phyloP scores from a whole-genome alignment of 257 asterid species.

The Salvia miltiorrhiza region DNA sequence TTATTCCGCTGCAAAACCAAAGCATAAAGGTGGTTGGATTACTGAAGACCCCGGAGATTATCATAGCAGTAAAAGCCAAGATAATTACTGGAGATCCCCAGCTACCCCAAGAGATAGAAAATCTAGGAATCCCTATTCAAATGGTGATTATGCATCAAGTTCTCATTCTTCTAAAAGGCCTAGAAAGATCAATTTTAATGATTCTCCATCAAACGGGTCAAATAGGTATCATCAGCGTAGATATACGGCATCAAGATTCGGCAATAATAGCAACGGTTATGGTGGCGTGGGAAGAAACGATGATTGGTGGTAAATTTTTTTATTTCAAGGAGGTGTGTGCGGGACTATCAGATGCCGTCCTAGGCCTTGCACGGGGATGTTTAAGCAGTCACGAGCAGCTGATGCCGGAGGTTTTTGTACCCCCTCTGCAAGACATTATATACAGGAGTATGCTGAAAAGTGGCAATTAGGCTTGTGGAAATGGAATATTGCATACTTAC shows the following conservation, averaged over 20 bases:
- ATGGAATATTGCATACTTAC: background rate
- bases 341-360: background rate
- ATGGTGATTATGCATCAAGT: slow-evolving; percentile 38
- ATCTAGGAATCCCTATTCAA: slow-evolving; percentile 23
- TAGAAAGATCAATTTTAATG: slow-evolving; percentile 21
- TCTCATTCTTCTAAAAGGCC: slow-evolving; percentile 37
- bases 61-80: slow-evolving; percentile 18
- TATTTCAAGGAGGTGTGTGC: background rate
- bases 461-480: background rate
- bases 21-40: slow-evolving; percentile 73
- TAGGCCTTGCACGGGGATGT: background rate
- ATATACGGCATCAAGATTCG: slow-evolving; percentile 54
- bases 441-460: background rate
- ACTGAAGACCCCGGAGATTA: slow-evolving; percentile 55
- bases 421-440: background rate
- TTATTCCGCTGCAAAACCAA: slow-evolving; percentile 34
- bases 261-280: slow-evolving; percentile 31
- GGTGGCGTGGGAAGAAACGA: slow-evolving; percentile 42
- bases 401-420: background rate
- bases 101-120: slow-evolving; percentile 46
- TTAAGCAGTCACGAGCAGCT: background rate
- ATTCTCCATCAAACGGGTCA: slow-evolving; percentile 39
- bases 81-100: slow-evolving; percentile 55
- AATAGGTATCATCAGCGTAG: slow-evolving; percentile 32
- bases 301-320: slow-evolving; percentile 35